Evolutionary conservation across 2,329 filamentous ascomycete species (phyloP).

Genomic region (Neopestalotiopsis sp.): DNA sequence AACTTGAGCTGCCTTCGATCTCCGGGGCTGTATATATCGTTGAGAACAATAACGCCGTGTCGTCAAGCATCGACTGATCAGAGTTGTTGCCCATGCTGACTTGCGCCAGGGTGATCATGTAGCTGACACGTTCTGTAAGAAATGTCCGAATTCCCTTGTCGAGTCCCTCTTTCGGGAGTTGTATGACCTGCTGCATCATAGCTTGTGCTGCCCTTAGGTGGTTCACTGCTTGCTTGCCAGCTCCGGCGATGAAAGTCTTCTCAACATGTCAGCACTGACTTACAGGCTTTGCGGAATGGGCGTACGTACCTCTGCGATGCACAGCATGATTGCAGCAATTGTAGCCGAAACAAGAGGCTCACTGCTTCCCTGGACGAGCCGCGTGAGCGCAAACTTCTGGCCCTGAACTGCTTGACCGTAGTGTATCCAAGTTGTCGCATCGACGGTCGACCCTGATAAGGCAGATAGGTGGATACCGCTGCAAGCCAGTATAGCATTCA

Average conservation of each 20-base stretch:
- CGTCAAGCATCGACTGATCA: neutral
- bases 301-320: conserved; percentile 3
- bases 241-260: neutral
- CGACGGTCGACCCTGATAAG: neutral
- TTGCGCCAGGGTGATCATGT: neutral
- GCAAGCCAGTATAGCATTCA: neutral
- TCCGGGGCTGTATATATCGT: neutral
- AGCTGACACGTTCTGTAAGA: neutral
- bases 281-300: no score
- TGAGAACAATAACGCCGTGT: neutral
- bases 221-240: neutral
- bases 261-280: neutral
- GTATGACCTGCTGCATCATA: neutral
- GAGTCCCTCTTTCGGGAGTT: neutral
- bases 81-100: neutral
- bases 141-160: neutral
- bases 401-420: neutral
- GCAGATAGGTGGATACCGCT: neutral
- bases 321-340: neutral
- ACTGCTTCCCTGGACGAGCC: neutral
- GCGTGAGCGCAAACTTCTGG: neutral
- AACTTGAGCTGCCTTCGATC: neutral
- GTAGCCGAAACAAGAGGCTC: neutral
- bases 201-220: neutral
- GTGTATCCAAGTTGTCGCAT: neutral